These are phyloP conservation scores for Pelargonium nanum DNA, from an alignment of 345 rosid genomes.

Conservation along the genomic window DNA sequence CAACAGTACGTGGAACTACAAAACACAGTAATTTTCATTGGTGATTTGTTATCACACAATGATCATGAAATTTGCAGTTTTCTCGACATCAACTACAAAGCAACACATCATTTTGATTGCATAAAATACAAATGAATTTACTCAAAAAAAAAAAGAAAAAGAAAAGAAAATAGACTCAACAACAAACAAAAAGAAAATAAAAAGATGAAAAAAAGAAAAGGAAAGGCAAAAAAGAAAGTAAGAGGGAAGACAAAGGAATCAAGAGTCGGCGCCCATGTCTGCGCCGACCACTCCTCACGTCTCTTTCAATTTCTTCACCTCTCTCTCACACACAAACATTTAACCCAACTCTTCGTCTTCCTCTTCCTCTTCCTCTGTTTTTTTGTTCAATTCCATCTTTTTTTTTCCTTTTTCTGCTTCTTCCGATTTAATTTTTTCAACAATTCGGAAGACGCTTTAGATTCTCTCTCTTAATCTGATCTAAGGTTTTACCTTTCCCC, in stretches of 20 bases:
- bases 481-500: background rate
- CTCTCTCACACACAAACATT: background rate
- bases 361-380: slow-evolving; percentile 2
- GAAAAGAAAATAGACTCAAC: background rate
- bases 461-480: slow-evolving; percentile 15
- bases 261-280: slow-evolving; percentile 47
- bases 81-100: no score
- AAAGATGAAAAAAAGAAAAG: background rate
- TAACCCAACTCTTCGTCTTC: slow-evolving; percentile 17
- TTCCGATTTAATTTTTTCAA: slow-evolving; percentile 38
- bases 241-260: slow-evolving; percentile 31
- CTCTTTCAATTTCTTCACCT: slow-evolving; percentile 12
- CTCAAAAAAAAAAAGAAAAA: no score
- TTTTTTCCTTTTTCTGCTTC: slow-evolving; percentile 9
- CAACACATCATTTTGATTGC: no score
- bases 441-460: slow-evolving; percentile 42
- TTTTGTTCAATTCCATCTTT: background rate
- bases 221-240: background rate
- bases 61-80: no score
- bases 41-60: no score
- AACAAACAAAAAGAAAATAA: accelerated
- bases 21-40: no score
- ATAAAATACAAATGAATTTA: no score
- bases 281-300: slow-evolving; percentile 40
- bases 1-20: no score